phyloP scores from a whole-genome alignment of 2,329 filamentous ascomycete genomes.

The Amesomyces nigricolor region DNA sequence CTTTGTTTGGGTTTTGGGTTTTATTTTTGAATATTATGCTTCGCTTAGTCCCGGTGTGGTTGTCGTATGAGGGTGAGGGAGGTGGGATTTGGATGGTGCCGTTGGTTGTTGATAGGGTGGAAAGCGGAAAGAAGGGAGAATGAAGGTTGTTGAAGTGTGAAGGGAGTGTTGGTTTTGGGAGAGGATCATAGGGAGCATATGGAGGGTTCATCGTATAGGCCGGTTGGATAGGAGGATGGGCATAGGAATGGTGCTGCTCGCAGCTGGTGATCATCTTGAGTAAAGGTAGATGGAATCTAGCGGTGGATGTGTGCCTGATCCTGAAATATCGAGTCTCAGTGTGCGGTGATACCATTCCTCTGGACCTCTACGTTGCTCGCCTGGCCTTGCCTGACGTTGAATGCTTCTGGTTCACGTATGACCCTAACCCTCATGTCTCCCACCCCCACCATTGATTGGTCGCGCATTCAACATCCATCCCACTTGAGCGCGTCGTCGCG shows the following conservation, averaged over 20 bases:
- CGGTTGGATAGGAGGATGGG: neutral
- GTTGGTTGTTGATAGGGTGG: neutral
- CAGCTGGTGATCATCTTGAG: no score
- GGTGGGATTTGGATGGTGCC: neutral
- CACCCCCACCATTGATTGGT: no score
- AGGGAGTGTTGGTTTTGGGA: neutral
- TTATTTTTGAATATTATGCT: slow-evolving; percentile 6
- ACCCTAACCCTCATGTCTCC: no score
- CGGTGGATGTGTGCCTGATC: no score
- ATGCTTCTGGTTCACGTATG: no score
- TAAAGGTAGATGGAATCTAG: neutral
- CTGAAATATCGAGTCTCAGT: no score
- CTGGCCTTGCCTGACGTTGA: no score
- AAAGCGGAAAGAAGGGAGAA: neutral
- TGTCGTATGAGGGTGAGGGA: neutral
- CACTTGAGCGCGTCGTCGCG: slow-evolving; percentile 3
- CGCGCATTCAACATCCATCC: neutral
- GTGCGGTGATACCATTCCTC: no score
- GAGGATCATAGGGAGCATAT: neutral
- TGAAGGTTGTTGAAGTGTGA: neutral
- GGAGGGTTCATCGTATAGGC: slow-evolving; percentile 7
- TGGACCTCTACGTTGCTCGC: no score
- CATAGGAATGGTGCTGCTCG: neutral
- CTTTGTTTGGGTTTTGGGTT: slow-evolving; percentile 12
- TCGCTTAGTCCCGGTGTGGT: slow-evolving; percentile 14